Evolutionary conservation across 139 green algal species (phyloP), one percentile per base, ranked within the genome.

Genomic region (Edaphochlamys debaryana): DNA sequence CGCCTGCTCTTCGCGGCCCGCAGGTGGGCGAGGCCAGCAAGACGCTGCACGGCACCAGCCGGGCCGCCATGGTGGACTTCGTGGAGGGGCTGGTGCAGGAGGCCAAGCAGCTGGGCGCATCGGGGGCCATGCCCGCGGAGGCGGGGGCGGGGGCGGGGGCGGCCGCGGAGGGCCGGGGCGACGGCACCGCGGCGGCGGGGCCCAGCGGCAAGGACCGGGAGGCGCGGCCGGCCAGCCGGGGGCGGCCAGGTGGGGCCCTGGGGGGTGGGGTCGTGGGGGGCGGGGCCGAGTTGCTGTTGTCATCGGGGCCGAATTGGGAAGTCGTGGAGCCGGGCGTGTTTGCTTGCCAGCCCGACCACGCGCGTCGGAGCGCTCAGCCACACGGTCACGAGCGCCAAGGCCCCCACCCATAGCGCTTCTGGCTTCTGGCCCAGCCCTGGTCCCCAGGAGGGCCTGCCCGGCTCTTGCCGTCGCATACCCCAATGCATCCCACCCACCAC

Each of bases 21-120:
- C n/a, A n/a, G 50, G 50, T 56, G 2, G 38, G 37, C 42, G 72
- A 80, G 36, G 80, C 69, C 19, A 71, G 6, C 58, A 63, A 48
- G 36, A 42, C 15, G 22, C 34, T 42, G 34, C 30, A 13, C 3
- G 60, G n/a, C 9, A 45, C 64, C 36, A 30, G 36, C 20, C 36
- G 17, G 60, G 60, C 30, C 8, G 64, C 60, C 41, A 81, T 81
- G 75, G 13, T 13, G 22, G 63, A 40, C 8, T 81, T 81, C 32
- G 75, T 81, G 30, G 75, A 81, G 8, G 75, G 71, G 25, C 60
- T 81, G 4, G 4, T 81, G 1, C n/a, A 25, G 6, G 60, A 81
- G 29, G 75, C 75, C 1, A 45, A 58, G 4, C 20, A 13, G n/a
- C n/a, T n/a, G 13, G 45, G 9, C 45, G 56, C 56, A 25, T 6